Base-by-base conservation (phyloP, 2,329 filamentous ascomycete species). In the Aplosporella prunicola region DNA sequence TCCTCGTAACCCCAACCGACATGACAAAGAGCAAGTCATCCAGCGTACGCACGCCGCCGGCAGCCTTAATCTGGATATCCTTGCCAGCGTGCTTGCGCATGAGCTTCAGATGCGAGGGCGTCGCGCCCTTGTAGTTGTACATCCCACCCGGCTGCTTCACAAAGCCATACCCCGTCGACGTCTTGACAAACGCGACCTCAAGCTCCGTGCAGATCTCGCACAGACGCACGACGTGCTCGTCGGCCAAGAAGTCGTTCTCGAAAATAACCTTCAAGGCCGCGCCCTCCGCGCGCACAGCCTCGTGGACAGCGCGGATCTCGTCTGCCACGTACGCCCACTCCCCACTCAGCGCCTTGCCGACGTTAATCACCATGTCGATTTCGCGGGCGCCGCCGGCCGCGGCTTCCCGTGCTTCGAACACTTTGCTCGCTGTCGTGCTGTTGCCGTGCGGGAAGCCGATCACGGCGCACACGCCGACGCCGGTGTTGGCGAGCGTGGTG, bases 361-460 rank as follows among this genome's bases (percentile, higher is more conserved):
- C 53, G 40, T 79, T 77, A 44, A 78, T 60, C 1, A 78, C 73
- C 68, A 78, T 71, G 49, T 78, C 74, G 16, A 78, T 67, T 49
- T 78, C 74, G 1, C 53, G 45, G 1, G 66, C 73, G 2, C 73
- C 74, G 0, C 61, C 62, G 3, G 55, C 46, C 0, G 62, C 63
- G 0, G 72, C 73, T 1, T 61, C 60, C 0, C 50, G 51, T 0
- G 74, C 70, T 46, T 78, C 75, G 16, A 60, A 53, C 1, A 73
- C 64, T 48, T 79, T 79, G 43, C 69, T 63, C 9, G 58, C 52
- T 0, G 67, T 69, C 1, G 68, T 74, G 45, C 64, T 69, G 51
- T 69, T 76, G 2, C 75, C 74, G 47, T 76, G 69, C 0, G 76
- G 75, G 45, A 79, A 79, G 17, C 73, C 73, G 43, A 78, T 67